These are phyloP conservation scores for Medicago arabica DNA, from an alignment of 306 rosid species.

Conservation along the genomic window DNA sequence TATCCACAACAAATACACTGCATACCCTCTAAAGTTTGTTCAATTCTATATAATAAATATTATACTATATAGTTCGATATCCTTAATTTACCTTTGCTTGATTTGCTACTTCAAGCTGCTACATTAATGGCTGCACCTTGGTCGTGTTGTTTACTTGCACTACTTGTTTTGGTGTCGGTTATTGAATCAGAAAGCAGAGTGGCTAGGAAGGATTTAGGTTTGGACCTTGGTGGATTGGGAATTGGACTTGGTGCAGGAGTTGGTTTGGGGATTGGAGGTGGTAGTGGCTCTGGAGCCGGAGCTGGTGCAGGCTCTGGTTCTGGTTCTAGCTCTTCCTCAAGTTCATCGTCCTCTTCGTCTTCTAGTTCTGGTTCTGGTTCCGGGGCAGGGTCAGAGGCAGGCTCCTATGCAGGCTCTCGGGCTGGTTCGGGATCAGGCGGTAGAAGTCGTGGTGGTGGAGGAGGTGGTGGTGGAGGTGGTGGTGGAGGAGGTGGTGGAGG, in stretches of 20 bases:
- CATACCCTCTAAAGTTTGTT: constrained; percentile 26
- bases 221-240: constrained; percentile 65
- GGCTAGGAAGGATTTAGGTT: constrained; percentile 57
- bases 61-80: background rate
- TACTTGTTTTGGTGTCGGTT: constrained; percentile 47
- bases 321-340: constrained; percentile 55
- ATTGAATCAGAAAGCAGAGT: constrained; percentile 51
- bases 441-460: constrained; percentile 33
- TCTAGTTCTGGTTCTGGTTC: constrained; percentile 54
- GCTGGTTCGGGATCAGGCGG: constrained; percentile 55
- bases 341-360: constrained; percentile 56
- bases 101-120: background rate
- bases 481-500: constrained; percentile 44
- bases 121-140: constrained; percentile 49
- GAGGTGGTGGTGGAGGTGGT: background rate
- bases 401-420: constrained; percentile 60
- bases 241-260: constrained; percentile 57
- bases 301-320: constrained; percentile 56
- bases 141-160: constrained; percentile 43
- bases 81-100: background rate
- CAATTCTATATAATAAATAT: constrained; percentile 11
- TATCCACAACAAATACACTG: background rate
- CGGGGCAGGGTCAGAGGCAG: constrained; percentile 56
- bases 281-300: constrained; percentile 59
- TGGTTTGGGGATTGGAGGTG: constrained; percentile 61